Evolutionary conservation across 345 rosid species (phyloP), one percentile per base, ranked within the genome.

Genomic region (Pistacia integerrima): DNA sequence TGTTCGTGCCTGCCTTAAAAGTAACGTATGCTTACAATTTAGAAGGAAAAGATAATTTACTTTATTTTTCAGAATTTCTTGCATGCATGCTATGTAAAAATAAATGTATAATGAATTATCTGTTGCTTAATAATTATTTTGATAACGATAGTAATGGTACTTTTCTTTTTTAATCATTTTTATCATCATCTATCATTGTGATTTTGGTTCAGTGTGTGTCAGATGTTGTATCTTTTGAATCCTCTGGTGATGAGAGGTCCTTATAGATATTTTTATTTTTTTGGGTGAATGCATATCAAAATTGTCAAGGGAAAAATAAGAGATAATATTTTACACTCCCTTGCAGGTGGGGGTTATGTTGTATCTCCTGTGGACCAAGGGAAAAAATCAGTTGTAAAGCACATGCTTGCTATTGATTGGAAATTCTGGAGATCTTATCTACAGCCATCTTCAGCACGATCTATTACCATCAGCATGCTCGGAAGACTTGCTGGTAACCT

Each of bases 371-470:
- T 84, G 30, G 87, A 87, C 69, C 87, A 91, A 59, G 98, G 94
- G 71, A 88, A 81, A 80, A 90, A 87, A 59, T 94, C 98, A 59
- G 84, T 88, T 41, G 97, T 94, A 69, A 94, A 94, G 84, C 97
- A 93, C 87, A 94, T 94, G 98, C 97, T 94, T 81, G 98, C 97
- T 77, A 82, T 91, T 84, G 97, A 94, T 77, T 94, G 97, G 98
- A 94, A 91, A 83, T 90, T 78, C 69, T 94, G 97, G 98, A 89
- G 86, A 84, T 90, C 95, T n/a, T 93, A 94, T 82, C 49, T 91
- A 17, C 88, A 79, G 72, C 79, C 90, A 71, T 87, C 95, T 79
- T 79, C 92, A 30, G 94, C 93, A 65, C 85, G 91, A 78, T 85
- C 93, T 74, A 90, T 90, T 79, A 94, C 98, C 57, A 89, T 90